A percentile compares a stretch with the other conserved stretches of the same genome.
Conservation (phyloP, 768 basidiomycete genomes). For the Peribolospora baueri region DNA sequence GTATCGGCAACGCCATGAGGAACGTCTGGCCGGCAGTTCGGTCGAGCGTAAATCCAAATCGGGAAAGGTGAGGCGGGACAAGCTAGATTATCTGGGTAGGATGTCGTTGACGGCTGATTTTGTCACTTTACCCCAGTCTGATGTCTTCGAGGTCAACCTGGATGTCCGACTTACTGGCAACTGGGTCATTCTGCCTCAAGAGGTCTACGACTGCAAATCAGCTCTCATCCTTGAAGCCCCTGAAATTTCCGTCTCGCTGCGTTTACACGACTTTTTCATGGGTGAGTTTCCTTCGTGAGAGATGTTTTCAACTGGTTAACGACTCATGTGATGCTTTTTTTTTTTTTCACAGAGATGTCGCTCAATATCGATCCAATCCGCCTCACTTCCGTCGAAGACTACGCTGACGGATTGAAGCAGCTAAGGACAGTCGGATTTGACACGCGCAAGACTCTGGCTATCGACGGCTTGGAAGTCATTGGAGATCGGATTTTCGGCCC, state of each 20-base stretch:
- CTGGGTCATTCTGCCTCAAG: constrained; percentile 22
- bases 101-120: not conserved
- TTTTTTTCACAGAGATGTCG: constrained; percentile 37
- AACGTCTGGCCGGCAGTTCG: constrained; percentile 51
- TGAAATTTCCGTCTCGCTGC: constrained; percentile 46
- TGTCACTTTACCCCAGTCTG: constrained; percentile 30
- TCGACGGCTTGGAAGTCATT: constrained; percentile 47
- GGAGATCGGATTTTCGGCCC: constrained; percentile 77
- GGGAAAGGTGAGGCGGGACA: constrained; percentile 24
- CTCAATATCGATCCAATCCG: constrained; percentile 42
- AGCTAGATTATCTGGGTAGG: not conserved
- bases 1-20: constrained; percentile 45
- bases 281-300: constrained; percentile 26
- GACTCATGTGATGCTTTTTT: too few species aligned
- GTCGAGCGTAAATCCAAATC: constrained; percentile 52
- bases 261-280: constrained; percentile 71
- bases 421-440: not conserved
- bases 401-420: not conserved
- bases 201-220: constrained; percentile 19
- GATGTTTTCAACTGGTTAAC: not conserved
- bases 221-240: constrained; percentile 35
- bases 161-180: constrained; percentile 18
- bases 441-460: not conserved
- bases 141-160: constrained; percentile 54
- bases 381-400: constrained; percentile 27